A percentile compares a stretch with the other conserved stretches of the same genome.
Evolutionary conservation across 192 early-diverging fungal genomes (phyloP).

Genomic region (Entrophospora sp.): DNA sequence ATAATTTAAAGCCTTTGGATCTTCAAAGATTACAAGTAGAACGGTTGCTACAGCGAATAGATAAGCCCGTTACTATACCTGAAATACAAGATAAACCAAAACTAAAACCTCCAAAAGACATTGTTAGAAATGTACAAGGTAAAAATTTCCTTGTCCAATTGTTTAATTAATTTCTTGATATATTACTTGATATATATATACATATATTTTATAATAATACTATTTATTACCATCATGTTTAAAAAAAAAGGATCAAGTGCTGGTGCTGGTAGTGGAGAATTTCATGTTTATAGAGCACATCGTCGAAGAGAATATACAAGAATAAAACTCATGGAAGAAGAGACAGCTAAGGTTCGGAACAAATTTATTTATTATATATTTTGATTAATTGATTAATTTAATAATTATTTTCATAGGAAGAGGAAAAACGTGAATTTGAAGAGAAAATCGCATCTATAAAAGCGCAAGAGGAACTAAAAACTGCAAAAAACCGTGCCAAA

Average conservation of each 20-base stretch:
- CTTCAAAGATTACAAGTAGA: conserved; percentile 55
- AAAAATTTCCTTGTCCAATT: neutral
- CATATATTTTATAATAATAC: neutral
- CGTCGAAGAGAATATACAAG: conserved; percentile 80
- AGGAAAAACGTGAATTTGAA: conserved; percentile 51
- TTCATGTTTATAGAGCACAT: conserved; percentile 84
- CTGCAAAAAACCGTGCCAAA: conserved; percentile 83
- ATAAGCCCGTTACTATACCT: conserved; percentile 73
- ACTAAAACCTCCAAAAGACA: conserved; percentile 66
- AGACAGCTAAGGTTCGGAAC: conserved; percentile 53
- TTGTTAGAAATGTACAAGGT: conserved; percentile 83
- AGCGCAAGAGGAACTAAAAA: conserved; percentile 68
- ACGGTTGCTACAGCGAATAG: conserved; percentile 66
- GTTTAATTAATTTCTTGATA: neutral
- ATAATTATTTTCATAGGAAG: conserved; percentile 34
- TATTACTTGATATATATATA: neutral
- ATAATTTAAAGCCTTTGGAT: conserved; percentile 40
- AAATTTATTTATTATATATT: neutral
- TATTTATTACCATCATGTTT: neutral
- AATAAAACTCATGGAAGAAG: conserved; percentile 69
- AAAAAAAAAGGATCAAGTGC: conserved; percentile 69
- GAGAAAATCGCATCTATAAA: conserved; percentile 46
- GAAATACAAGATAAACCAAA: conserved; percentile 51
- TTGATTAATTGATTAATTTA: neutral
- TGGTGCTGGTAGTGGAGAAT: conserved; percentile 92